Conservation (phyloP, 2,329 filamentous ascomycete genomes). For the Leptographium radiaticola region DNA sequence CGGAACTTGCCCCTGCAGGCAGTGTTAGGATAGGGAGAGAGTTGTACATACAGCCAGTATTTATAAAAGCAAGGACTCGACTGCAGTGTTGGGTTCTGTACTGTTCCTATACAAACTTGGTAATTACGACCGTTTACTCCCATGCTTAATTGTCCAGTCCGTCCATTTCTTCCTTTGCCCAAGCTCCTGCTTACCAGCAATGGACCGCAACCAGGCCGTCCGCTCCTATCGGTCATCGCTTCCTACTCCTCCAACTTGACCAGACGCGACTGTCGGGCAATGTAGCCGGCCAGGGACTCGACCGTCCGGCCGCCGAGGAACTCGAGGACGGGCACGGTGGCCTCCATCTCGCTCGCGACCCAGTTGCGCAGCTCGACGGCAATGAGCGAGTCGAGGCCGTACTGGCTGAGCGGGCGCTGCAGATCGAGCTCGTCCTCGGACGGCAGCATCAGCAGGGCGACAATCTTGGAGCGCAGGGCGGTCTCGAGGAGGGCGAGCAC, state of each 20-base stretch:
- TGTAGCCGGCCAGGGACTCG: conserved; percentile 6
- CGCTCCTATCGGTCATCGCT: neutral
- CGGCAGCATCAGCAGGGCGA: conserved; percentile 7
- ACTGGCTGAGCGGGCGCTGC: conserved; percentile 7
- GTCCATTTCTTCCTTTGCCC: too few species aligned
- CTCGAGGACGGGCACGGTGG: conserved; percentile 11
- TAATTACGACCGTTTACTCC: too few species aligned
- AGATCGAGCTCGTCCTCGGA: conserved; percentile 8
- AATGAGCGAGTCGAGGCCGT: conserved; percentile 11
- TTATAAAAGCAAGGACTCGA: neutral
- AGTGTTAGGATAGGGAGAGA: conserved; percentile 7
- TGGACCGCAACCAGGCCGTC: neutral
- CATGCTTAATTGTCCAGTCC: too few species aligned
- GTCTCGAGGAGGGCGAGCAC: conserved; percentile 1
- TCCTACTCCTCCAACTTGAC: conserved; percentile 2
- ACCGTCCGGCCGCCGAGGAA: conserved; percentile 9
- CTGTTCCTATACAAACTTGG: too few species aligned
- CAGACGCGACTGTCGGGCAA: conserved; percentile 9
- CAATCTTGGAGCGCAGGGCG: conserved; percentile 8
- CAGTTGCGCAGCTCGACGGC: conserved; percentile 12
- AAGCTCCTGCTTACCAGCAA: too few species aligned
- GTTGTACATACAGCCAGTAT: too few species aligned
- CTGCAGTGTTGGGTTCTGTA: too few species aligned
- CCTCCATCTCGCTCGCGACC: conserved; percentile 11
- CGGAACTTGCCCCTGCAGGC: conserved; percentile 35